Conservation (phyloP, 768 basidiomycete species). For the Kwoniella sp. region DNA sequence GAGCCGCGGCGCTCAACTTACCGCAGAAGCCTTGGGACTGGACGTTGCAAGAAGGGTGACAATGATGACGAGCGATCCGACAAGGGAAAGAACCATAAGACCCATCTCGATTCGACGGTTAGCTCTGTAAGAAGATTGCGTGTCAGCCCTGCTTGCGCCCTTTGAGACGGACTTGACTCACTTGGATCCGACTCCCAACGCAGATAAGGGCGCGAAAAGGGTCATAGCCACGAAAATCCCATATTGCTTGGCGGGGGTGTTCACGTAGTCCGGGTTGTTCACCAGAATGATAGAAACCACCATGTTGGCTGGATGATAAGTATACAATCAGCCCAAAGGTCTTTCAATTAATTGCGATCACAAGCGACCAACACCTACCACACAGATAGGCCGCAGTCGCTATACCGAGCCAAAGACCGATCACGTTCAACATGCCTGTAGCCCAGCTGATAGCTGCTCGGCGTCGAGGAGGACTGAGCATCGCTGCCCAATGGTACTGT, state of each 20-base stretch:
- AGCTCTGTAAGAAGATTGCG: background rate
- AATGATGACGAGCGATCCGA: slow-evolving; percentile 26
- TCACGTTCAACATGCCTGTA: slow-evolving; percentile 24
- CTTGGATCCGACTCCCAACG: slow-evolving; percentile 18
- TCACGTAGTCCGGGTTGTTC: slow-evolving; percentile 25
- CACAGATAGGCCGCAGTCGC: slow-evolving; percentile 23
- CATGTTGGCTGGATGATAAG: slow-evolving; percentile 19
- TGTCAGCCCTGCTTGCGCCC: background rate
- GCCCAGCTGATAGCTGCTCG: slow-evolving; percentile 21
- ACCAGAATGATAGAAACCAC: slow-evolving; percentile 35
- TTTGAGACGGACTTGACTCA: background rate
- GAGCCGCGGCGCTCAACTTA: background rate
- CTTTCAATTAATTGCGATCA: background rate
- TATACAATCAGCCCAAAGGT: too few species aligned
- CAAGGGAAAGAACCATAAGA: slow-evolving; percentile 21
- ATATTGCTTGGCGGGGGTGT: slow-evolving; percentile 28
- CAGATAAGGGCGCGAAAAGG: slow-evolving; percentile 19
- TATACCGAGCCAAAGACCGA: slow-evolving; percentile 26
- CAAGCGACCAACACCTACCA: slow-evolving; percentile 20
- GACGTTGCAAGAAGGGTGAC: slow-evolving; percentile 28
- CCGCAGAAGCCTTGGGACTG: slow-evolving; percentile 26
- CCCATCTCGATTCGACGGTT: slow-evolving; percentile 19
- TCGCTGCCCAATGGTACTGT: slow-evolving; percentile 38
- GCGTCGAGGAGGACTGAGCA: slow-evolving; percentile 20
- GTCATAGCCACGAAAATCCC: slow-evolving; percentile 26